phyloP scores from a whole-genome alignment of 495 filamentous ascomycete species.

The Evernia prunastri region DNA sequence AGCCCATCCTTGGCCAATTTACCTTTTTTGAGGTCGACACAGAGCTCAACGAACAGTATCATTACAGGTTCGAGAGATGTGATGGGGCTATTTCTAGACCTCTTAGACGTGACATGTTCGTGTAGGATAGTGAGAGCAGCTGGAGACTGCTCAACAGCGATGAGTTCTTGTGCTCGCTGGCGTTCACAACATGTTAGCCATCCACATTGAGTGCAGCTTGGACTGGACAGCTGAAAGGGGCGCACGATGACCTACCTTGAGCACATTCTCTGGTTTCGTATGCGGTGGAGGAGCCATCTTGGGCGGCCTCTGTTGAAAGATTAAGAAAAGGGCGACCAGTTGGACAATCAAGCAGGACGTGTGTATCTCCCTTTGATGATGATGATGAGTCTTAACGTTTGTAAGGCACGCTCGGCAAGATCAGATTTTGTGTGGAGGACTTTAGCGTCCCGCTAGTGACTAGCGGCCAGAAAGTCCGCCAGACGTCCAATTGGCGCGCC shows the following conservation, averaged over 20 bases:
- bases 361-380: not conserved
- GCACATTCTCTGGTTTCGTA: slow-evolving; percentile 97
- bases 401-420: not conserved
- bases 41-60: slow-evolving; percentile 93
- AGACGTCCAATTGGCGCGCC: not conserved
- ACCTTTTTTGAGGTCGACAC: slow-evolving; percentile 92
- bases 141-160: slow-evolving; percentile 87
- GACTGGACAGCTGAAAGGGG: not conserved
- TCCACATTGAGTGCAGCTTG: slow-evolving; percentile 17
- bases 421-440: not conserved
- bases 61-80: slow-evolving; percentile 95
- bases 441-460: slow-evolving; percentile 3
- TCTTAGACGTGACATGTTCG: slow-evolving; percentile 97
- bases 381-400: not conserved
- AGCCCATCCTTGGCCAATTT: slow-evolving; percentile 97
- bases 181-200: slow-evolving; percentile 16
- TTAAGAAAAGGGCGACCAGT: not conserved
- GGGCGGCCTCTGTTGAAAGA: slow-evolving; percentile 22
- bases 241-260: slow-evolving; percentile 56
- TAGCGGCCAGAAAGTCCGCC: not conserved
- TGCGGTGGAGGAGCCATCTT: slow-evolving; percentile 93
- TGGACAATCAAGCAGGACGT: not conserved
- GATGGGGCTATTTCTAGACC: slow-evolving; percentile 95
- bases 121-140: slow-evolving; percentile 92
- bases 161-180: slow-evolving; percentile 90